Evolutionary conservation across 176 grass and related monocot genomes (phyloP).

Genomic region (Zea mays): Zm-B73-REFERENCE-NAM-5.0 NC_050098.1:124320501-124321000

Average conservation of each 20-base stretch:
- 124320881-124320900: no score
- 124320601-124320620: slow-evolving; percentile 22
- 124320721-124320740: slow-evolving; percentile 29
- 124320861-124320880: slow-evolving; percentile 31
- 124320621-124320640: slow-evolving; percentile 2
- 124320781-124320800: neutral
- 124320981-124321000: neutral
- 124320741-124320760: neutral
- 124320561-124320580: neutral
- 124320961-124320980: neutral
- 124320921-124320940: no score
- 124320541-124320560: neutral
- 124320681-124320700: neutral
- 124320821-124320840: neutral
- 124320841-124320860: neutral
- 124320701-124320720: neutral
- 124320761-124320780: slow-evolving; percentile 5
- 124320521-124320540: neutral
- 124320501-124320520: no score
- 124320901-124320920: no score
- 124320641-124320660: neutral
- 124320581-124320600: neutral
- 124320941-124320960: no score
- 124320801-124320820: neutral
- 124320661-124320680: slow-evolving; percentile 15